Evolutionary conservation across 164 flowering plant genomes (phyloP).

Genomic region (Liriodendron chinense): DNA sequence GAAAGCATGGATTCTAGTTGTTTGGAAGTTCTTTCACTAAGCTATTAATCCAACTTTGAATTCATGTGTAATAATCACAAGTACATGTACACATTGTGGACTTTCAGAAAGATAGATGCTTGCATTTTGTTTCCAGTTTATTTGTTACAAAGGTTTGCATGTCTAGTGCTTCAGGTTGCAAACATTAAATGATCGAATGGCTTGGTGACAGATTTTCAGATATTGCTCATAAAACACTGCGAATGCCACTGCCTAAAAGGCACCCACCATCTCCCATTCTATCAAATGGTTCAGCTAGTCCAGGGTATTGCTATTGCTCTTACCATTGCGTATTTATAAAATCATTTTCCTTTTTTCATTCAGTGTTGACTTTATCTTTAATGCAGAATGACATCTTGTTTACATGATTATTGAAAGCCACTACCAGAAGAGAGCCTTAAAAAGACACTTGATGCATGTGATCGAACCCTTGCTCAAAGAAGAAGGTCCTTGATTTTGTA

Average conservation of each 20-base stretch:
- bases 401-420: too few relatives aligned
- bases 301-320: slow-evolving; percentile 39
- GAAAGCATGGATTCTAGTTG: neutral
- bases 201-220: too few relatives aligned
- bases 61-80: neutral
- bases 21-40: neutral
- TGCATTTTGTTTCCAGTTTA: too few relatives aligned
- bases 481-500: slow-evolving; percentile 91
- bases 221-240: slow-evolving; percentile 75
- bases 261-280: slow-evolving; percentile 76
- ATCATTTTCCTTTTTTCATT: too few relatives aligned
- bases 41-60: neutral
- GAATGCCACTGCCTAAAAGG: slow-evolving; percentile 77
- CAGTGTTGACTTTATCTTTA: too few relatives aligned
- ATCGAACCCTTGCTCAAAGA: slow-evolving; percentile 87
- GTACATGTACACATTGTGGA: neutral
- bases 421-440: slow-evolving; percentile 77
- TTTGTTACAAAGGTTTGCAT: too few relatives aligned
- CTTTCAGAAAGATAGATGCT: too few relatives aligned
- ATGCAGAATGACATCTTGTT: too few relatives aligned
- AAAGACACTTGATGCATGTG: slow-evolving; percentile 90
- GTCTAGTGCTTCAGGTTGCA: too few relatives aligned
- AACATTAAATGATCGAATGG: too few relatives aligned
- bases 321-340: neutral
- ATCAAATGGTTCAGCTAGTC: slow-evolving; percentile 37